A percentile compares a stretch with the other conserved stretches of the same genome.
Conservation (phyloP, 2,329 filamentous ascomycete genomes). For the Trichophyton equinum region DNA sequence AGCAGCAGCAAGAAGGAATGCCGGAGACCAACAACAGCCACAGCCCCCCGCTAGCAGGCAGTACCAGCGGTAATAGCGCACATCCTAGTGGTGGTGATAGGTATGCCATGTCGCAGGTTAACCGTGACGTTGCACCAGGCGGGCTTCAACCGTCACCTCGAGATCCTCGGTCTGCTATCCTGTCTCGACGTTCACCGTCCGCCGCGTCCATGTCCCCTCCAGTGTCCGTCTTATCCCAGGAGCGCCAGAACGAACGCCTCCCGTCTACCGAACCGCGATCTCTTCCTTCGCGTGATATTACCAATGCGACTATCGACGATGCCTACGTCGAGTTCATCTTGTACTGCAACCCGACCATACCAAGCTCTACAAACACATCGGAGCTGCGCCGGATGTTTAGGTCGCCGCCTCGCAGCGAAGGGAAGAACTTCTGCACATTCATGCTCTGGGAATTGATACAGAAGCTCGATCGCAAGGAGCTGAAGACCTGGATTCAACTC, state of each 20-base stretch:
- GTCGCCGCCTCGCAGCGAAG: slow-evolving; percentile 71
- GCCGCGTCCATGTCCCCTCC: slow-evolving; percentile 32
- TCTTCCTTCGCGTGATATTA: slow-evolving; percentile 57
- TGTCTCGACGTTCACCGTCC: slow-evolving; percentile 20
- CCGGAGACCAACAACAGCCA: not conserved
- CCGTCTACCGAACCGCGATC: slow-evolving; percentile 31
- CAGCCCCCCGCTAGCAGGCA: not conserved
- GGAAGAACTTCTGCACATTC: slow-evolving; percentile 72
- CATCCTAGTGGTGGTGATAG: not conserved
- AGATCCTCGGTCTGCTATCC: slow-evolving; percentile 20
- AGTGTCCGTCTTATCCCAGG: slow-evolving; percentile 17
- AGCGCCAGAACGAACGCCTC: slow-evolving; percentile 19
- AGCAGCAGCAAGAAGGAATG: not conserved
- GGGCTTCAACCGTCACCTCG: slow-evolving; percentile 29
- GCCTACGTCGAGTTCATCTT: slow-evolving; percentile 76
- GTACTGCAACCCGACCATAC: slow-evolving; percentile 76
- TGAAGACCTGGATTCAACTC: slow-evolving; percentile 87
- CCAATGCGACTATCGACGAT: slow-evolving; percentile 60
- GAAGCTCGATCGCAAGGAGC: slow-evolving; percentile 65
- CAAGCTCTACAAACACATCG: slow-evolving; percentile 54
- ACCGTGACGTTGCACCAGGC: slow-evolving; percentile 10
- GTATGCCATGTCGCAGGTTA: not conserved
- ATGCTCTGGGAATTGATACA: slow-evolving; percentile 64
- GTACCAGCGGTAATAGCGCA: not conserved
- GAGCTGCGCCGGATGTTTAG: slow-evolving; percentile 65